Evolutionary conservation across 768 basidiomycete genomes (phyloP), one percentile per base, ranked within the genome.

Genomic region (Leucocoprinus sp.): DNA sequence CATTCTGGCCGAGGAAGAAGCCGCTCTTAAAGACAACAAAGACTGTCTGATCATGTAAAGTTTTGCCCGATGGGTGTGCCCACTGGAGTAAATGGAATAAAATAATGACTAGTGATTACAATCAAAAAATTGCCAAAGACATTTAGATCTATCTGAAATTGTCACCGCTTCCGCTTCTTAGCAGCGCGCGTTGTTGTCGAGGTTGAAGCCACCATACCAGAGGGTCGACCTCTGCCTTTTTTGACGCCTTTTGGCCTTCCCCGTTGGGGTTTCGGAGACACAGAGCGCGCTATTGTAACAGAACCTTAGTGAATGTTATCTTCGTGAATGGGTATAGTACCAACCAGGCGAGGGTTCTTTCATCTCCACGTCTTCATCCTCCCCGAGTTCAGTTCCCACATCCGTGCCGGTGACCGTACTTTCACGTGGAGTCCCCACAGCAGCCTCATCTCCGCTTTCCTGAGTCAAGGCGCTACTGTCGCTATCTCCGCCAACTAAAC

Each of bases 381-480:
- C 83, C 2, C 67, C 72, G 49, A 81, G 78, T 39, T 84, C 82
- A 4, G 82, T 83, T 8, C 79, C 80, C 6, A 55, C 76, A 53
- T 88, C 86, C 3, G 85, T 84, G 22, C 75, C 83, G 2, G 84
- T 86, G 14, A 78, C 69, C 24, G 78, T 71, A 51, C 84, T 86
- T 26, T 76, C 81, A 55, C 75, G 67, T 0, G 80, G 78, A 7
- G 80, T 82, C 19, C 74, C 78, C 8, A 56, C 48, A 8, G 52
- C 51, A 14, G 62, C 67, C 56, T 90, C 87, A 45, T 89, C 87
- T 5, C 79, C 84, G 50, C 84, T 88, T 60, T 89, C 85, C 57
- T 84, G 80, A 3, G 86, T 90, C 55, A 90, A 59, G 21, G 83
- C 87, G 52, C 87, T 89, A 55, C 84, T 86, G 52, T 89, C 87